Percentiles rank a stretch among this genome's conserved stretches.
These are phyloP conservation scores for Capronia americana DNA, from an alignment of 2,329 filamentous ascomycete genomes.

Conservation along the genomic window DNA sequence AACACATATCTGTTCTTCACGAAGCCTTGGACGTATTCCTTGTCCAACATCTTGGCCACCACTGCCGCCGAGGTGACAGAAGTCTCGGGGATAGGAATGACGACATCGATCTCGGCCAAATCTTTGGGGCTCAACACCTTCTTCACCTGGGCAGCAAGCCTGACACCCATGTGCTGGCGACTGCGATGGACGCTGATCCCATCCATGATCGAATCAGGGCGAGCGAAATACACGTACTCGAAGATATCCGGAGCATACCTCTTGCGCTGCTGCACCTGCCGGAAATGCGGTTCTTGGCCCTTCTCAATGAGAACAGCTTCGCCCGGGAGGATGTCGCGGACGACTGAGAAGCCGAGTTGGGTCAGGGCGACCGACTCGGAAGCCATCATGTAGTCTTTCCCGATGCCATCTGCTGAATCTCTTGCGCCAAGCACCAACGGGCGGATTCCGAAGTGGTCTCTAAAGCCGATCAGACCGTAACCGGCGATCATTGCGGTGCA, in stretches of 20 bases:
- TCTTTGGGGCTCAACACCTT: slow-evolving; percentile 70
- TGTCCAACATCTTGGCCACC: slow-evolving; percentile 75
- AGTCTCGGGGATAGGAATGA: slow-evolving; percentile 85
- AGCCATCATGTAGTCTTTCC: slow-evolving; percentile 86
- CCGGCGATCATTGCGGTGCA: slow-evolving; percentile 81
- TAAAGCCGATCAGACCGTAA: slow-evolving; percentile 81
- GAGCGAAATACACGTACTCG: slow-evolving; percentile 85
- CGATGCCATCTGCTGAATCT: slow-evolving; percentile 67
- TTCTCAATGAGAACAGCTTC: slow-evolving; percentile 87
- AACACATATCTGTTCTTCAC: slow-evolving; percentile 91
- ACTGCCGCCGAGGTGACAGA: slow-evolving; percentile 79
- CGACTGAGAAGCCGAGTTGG: slow-evolving; percentile 79
- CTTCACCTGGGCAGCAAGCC: slow-evolving; percentile 75
- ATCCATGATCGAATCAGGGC: slow-evolving; percentile 82
- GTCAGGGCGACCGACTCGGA: slow-evolving; percentile 85
- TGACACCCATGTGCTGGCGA: slow-evolving; percentile 84
- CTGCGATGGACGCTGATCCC: slow-evolving; percentile 86
- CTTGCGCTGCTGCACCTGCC: slow-evolving; percentile 71
- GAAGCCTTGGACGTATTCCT: slow-evolving; percentile 80
- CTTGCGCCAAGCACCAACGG: slow-evolving; percentile 80
- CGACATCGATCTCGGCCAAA: slow-evolving; percentile 75
- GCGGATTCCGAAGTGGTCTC: slow-evolving; percentile 81
- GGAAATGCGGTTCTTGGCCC: slow-evolving; percentile 74
- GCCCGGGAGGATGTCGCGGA: slow-evolving; percentile 79
- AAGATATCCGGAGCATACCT: slow-evolving; percentile 85